Base-by-base conservation (phyloP, 805 yeast genomes). In the Saccharomycodes ludwigii region DNA sequence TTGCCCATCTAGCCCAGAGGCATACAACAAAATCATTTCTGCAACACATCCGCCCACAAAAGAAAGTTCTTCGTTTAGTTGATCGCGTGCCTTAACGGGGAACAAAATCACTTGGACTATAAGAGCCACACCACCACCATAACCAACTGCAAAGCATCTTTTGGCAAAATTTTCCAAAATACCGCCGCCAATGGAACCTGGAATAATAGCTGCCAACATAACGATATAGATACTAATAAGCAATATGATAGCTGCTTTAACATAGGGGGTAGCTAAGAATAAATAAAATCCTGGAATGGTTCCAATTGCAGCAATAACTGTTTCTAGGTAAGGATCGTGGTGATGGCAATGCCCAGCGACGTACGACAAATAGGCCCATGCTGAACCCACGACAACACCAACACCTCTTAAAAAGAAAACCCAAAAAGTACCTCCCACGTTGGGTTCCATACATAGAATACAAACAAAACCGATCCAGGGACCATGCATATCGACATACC, bases 401-500 rank as follows among this genome's bases (percentile, higher is more conserved):
- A 66, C 60, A 8, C 61, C 61, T 42, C 74, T 58, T 2, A 65
- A 40, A 29, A 67, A 57, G 38, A 64, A 63, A 4, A 63, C 65
- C 54, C 59, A 63, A 30, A 65, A 58, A 1, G 73, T 65, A 12
- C 61, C 65, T 10, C 74, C 74, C 11, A 68, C 59, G 5, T 69
- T 63, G 1, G 71, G 67, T 38, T 68, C 74, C 18, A 67, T 34
- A 16, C 65, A 66, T 28, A 68, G 43, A 20, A 63, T 62, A 38
- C 70, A 66, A 4, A 66, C 69, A 51, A 68, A 68, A 18, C 73
- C 73, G 5, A 66, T 59, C 74, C 74, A 68, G 1, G 66, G 50
- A 25, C 73, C 73, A 37, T 65, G 57, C 20, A 60, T 56, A 12
- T 58, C 55, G n/a, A 47, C 48, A 38, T 66, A 68, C 73, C 73